Evolutionary conservation across 2,329 filamentous ascomycete species (phyloP).

Genomic region (Chaetomium olivaceum): DNA sequence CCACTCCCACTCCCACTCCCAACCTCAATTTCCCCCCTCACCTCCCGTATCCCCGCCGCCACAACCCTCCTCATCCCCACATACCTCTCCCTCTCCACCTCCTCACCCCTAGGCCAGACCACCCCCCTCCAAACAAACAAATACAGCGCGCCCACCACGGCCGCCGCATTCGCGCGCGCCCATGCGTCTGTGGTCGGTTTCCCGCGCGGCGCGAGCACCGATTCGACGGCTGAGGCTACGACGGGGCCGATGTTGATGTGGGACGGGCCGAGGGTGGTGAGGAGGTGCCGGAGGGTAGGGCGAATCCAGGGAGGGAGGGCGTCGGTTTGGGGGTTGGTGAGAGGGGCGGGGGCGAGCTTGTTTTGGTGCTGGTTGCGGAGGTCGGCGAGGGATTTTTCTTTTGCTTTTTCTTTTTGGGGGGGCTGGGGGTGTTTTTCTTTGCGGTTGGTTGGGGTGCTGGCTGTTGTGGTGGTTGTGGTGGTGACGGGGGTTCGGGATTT

Average conservation of each 20-base stretch:
- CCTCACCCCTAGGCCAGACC: conserved; percentile 40
- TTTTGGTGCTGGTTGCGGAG: conserved; percentile 27
- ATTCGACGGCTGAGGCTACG: conserved; percentile 71
- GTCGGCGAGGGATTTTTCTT: conserved; percentile 35
- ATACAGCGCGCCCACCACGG: conserved; percentile 61
- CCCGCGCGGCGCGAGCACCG: conserved; percentile 49
- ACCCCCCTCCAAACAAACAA: conserved; percentile 60
- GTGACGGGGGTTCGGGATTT: conserved; percentile 31
- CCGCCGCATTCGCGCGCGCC: conserved; percentile 51
- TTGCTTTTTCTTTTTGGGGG: too few relatives aligned
- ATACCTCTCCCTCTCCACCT: conserved; percentile 48
- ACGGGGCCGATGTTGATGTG: conserved; percentile 68
- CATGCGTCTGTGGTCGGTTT: conserved; percentile 50
- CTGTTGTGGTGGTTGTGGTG: conserved; percentile 26
- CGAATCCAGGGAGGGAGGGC: conserved; percentile 67
- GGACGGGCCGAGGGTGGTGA: conserved; percentile 60
- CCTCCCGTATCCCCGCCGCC: conserved; percentile 45
- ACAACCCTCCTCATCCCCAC: conserved; percentile 50
- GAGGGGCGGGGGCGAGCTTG: conserved; percentile 28
- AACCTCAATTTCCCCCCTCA: conserved; percentile 45
- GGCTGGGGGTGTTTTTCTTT: conserved; percentile 36
- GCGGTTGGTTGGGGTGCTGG: conserved; percentile 30
- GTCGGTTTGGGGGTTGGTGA: conserved; percentile 30
- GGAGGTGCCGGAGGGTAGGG: conserved; percentile 65
- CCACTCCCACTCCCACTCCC: conserved; percentile 30